Conservation (phyloP, 129 eudicot genomes). For the Pulicaria dysenterica region DNA sequence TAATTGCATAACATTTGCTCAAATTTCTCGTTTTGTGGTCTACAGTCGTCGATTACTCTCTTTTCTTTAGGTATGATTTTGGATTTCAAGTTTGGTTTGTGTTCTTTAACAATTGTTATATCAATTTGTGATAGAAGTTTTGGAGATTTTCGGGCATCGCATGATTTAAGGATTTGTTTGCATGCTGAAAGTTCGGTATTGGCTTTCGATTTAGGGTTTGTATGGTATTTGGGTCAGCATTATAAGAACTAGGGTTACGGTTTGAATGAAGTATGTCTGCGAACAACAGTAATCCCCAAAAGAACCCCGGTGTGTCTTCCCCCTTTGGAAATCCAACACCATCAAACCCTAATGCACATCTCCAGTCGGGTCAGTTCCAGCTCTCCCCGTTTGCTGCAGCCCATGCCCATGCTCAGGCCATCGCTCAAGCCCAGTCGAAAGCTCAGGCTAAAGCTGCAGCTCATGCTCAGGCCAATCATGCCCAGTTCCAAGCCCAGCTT, state of each 20-base stretch:
- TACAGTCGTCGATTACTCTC: not conserved
- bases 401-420: constrained; percentile 73
- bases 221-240: constrained; percentile 23
- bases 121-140: not conserved
- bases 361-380: constrained; percentile 55
- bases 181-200: not conserved
- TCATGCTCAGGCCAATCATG: constrained; percentile 59
- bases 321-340: constrained; percentile 62
- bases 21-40: constrained; percentile 8
- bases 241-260: constrained; percentile 26
- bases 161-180: not conserved
- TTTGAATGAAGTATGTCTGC: constrained; percentile 53
- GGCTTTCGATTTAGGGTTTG: constrained; percentile 6
- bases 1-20: not conserved
- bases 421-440: constrained; percentile 66
- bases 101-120: not conserved
- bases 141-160: constrained; percentile 12
- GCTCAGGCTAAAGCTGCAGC: constrained; percentile 60
- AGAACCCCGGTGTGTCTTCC: constrained; percentile 56
- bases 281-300: constrained; percentile 68
- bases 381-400: constrained; percentile 62
- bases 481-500: constrained; percentile 71
- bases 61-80: constrained; percentile 2
- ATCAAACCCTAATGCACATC: constrained; percentile 49
- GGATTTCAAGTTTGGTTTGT: constrained; percentile 14